These are phyloP conservation scores for Quambalaria eucalypti DNA, from an alignment of 1,284 basidiomycete species.

Conservation along the genomic window DNA sequence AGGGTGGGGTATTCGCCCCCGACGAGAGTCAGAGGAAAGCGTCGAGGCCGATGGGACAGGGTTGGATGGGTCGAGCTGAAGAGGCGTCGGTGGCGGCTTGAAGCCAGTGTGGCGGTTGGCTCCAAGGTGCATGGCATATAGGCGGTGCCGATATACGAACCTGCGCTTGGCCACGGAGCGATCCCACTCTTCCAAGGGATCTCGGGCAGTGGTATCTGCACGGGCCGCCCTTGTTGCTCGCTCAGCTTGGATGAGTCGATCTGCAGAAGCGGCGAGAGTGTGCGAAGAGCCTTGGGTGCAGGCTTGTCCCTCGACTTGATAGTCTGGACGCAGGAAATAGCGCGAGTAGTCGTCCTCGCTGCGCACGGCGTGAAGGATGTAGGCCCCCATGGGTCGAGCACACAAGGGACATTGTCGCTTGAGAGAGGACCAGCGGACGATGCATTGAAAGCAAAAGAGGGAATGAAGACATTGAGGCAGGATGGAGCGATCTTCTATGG, in stretches of 20 bases:
- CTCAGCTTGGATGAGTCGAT: background rate
- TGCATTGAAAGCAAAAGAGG: conserved; percentile 46
- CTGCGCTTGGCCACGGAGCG: conserved; percentile 10
- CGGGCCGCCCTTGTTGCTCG: background rate
- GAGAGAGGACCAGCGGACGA: conserved; percentile 39
- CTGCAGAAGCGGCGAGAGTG: background rate
- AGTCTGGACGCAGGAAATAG: conserved; percentile 35
- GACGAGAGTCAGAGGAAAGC: background rate
- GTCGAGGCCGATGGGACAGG: background rate
- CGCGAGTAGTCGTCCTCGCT: conserved; percentile 35
- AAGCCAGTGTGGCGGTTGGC: conserved; percentile 36
- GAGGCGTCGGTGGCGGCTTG: conserved; percentile 21
- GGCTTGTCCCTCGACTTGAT: no score
- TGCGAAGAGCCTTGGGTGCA: background rate
- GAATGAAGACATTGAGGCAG: conserved; percentile 37
- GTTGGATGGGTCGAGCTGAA: conserved; percentile 12
- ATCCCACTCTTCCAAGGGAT: background rate
- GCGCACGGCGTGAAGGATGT: conserved; percentile 38
- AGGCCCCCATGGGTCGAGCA: conserved; percentile 23
- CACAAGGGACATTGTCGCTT: conserved; percentile 44
- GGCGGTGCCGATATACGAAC: conserved; percentile 28
- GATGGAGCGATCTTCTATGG: conserved; percentile 36
- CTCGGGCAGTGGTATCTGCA: background rate
- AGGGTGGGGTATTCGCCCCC: background rate
- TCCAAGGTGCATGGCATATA: conserved; percentile 41